Evolutionary conservation across 148 eudicot species (phyloP).

Genomic region (Silene latifolia): DNA sequence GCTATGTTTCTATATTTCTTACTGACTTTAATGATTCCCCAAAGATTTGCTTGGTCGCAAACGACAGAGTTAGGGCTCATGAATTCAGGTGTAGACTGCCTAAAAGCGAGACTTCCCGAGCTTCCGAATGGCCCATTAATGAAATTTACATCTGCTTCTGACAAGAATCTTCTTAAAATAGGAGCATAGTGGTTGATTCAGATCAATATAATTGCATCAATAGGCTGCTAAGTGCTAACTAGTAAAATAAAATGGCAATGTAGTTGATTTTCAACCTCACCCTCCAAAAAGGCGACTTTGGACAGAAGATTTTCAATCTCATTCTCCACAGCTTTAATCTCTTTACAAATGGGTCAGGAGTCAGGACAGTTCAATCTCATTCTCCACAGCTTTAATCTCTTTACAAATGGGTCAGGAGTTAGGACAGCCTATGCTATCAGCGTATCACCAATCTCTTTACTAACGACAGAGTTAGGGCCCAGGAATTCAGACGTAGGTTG

Average conservation of each 20-base stretch:
- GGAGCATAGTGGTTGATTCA: too few species aligned
- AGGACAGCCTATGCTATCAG: neutral
- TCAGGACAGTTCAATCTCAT: constrained; percentile 29
- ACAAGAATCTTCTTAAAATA: too few species aligned
- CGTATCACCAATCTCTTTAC: neutral
- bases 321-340: constrained; percentile 26
- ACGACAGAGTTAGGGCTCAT: neutral
- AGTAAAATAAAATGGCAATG: neutral
- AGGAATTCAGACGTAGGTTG: neutral
- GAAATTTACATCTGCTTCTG: neutral
- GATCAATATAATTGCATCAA: too few species aligned
- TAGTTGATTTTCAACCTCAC: constrained; percentile 34
- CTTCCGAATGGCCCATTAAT: neutral
- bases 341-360: neutral
- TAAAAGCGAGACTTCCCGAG: neutral
- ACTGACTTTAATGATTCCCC: too few species aligned
- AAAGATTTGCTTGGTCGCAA: too few species aligned
- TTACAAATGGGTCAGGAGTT: neutral
- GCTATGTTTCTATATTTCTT: too few species aligned
- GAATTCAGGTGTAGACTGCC: neutral
- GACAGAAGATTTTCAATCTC: constrained; percentile 39
- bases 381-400: constrained; percentile 23
- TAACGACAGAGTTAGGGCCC: neutral
- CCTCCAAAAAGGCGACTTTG: constrained; percentile 37
- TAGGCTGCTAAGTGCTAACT: too few species aligned